A percentile compares a stretch with the other conserved stretches of the same genome.
phyloP scores from a whole-genome alignment of 2,329 filamentous ascomycete species.

The Hymenoscyphus scutula region DNA sequence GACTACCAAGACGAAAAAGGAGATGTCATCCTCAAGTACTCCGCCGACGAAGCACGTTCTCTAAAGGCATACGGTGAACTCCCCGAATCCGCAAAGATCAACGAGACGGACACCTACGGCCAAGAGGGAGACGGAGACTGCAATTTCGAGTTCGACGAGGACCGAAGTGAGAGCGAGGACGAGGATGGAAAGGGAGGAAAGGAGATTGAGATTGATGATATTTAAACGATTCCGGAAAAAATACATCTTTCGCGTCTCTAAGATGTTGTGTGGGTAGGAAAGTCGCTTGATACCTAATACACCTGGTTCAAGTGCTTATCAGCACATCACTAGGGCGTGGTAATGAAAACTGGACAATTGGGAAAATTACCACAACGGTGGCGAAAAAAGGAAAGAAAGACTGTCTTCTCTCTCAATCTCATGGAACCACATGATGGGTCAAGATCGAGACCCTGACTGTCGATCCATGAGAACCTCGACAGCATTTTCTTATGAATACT shows the following conservation, averaged over 20 bases:
- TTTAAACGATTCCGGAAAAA: slow-evolving; percentile 55
- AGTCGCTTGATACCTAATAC: not conserved
- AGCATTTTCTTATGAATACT: slow-evolving; percentile 33
- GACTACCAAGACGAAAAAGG: slow-evolving; percentile 95
- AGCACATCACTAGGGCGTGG: not conserved
- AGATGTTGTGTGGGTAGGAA: slow-evolving; percentile 9
- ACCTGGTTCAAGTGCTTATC: not conserved
- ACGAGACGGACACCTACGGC: slow-evolving; percentile 95
- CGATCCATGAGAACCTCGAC: slow-evolving; percentile 36
- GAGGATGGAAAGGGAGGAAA: slow-evolving; percentile 62
- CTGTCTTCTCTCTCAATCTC: slow-evolving; percentile 66
- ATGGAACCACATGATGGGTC: slow-evolving; percentile 21
- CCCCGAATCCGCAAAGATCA: slow-evolving; percentile 98
- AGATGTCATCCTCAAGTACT: slow-evolving; percentile 93
- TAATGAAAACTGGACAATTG: not conserved
- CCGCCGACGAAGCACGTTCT: slow-evolving; percentile 88
- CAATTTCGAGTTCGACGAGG: slow-evolving; percentile 99
- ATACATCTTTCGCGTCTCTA: not conserved
- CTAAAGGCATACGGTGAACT: slow-evolving; percentile 97
- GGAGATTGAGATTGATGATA: slow-evolving; percentile 94
- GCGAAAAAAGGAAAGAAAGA: slow-evolving; percentile 39
- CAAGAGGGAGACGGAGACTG: slow-evolving; percentile 92
- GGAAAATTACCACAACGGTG: slow-evolving; percentile 11
- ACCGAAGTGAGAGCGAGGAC: slow-evolving; percentile 62
- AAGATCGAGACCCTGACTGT: slow-evolving; percentile 23